Conservation (phyloP, 1,284 basidiomycete species). For the Rhodotorula glutinis region DNA sequence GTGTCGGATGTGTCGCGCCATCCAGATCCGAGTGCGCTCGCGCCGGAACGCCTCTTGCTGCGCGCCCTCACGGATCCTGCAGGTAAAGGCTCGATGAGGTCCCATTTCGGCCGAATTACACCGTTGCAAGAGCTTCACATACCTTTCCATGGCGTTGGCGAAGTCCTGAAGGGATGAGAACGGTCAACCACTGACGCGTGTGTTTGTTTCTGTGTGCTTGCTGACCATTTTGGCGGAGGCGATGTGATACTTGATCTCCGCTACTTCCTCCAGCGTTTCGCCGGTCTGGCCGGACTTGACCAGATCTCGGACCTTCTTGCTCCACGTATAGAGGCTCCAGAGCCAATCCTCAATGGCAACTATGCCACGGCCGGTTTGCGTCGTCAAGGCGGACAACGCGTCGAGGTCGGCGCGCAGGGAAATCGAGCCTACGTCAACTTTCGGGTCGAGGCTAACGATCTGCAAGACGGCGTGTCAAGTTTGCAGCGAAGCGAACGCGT, state of each 20-base stretch:
- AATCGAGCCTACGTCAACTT: slow-evolving; percentile 24
- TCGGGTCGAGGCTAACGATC: slow-evolving; percentile 22
- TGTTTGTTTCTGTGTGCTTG: background rate
- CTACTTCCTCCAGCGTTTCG: slow-evolving; percentile 22
- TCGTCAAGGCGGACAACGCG: slow-evolving; percentile 19
- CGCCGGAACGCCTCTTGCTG: slow-evolving; percentile 22
- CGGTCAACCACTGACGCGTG: background rate
- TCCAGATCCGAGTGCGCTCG: slow-evolving; percentile 26
- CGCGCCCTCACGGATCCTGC: slow-evolving; percentile 31
- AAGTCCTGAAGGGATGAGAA: slow-evolving; percentile 21
- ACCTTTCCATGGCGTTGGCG: slow-evolving; percentile 29
- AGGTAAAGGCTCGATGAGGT: background rate
- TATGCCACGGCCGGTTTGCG: slow-evolving; percentile 24
- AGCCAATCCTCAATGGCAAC: slow-evolving; percentile 33
- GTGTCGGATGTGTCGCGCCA: slow-evolving; percentile 26
- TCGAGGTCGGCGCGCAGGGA: slow-evolving; percentile 27
- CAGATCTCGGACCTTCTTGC: slow-evolving; percentile 10
- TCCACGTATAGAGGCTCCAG: slow-evolving; percentile 16
- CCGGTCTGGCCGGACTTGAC: slow-evolving; percentile 18
- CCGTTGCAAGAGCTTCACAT: background rate
- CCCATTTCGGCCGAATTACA: too few species aligned
- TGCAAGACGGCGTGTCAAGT: background rate
- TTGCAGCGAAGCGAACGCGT: background rate
- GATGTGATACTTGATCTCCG: slow-evolving; percentile 33
- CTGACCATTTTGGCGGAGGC: slow-evolving; percentile 23